Percentiles rank a stretch among this genome's conserved stretches.
Evolutionary conservation across 2,329 filamentous ascomycete species (phyloP).

Genomic region (Exophiala bonariae): DNA sequence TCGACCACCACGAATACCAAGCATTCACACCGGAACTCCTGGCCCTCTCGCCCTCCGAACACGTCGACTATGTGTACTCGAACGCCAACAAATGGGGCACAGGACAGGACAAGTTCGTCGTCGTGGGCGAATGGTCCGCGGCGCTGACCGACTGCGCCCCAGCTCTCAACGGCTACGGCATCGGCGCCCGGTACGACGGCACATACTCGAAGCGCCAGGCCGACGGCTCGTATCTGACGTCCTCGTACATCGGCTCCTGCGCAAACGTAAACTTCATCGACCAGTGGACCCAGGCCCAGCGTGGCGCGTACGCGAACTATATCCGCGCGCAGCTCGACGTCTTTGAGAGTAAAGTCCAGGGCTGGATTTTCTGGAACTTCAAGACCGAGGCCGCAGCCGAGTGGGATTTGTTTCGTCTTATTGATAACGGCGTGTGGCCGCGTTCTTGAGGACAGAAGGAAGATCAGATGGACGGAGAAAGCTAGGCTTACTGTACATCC

Average conservation of each 20-base stretch:
- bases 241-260: constrained; percentile 55
- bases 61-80: constrained; percentile 58
- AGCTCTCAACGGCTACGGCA: constrained; percentile 56
- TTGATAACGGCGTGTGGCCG: constrained; percentile 43
- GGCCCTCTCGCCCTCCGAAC: constrained; percentile 51
- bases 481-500: no score
- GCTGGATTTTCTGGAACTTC: constrained; percentile 54
- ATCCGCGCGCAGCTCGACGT: constrained; percentile 49
- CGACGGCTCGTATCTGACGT: constrained; percentile 35
- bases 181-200: constrained; percentile 57
- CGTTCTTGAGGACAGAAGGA: not conserved
- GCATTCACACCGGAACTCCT: constrained; percentile 58
- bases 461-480: no score
- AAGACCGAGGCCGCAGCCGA: constrained; percentile 50
- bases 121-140: constrained; percentile 69
- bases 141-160: constrained; percentile 63
- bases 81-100: constrained; percentile 50
- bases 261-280: constrained; percentile 49
- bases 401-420: constrained; percentile 48
- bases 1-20: constrained; percentile 71
- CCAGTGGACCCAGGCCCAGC: constrained; percentile 45
- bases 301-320: constrained; percentile 41
- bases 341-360: constrained; percentile 40
- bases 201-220: constrained; percentile 40
- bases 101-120: constrained; percentile 63